Base-by-base conservation (phyloP, 345 rosid genomes). In the Noccaea bulbosa region DNA sequence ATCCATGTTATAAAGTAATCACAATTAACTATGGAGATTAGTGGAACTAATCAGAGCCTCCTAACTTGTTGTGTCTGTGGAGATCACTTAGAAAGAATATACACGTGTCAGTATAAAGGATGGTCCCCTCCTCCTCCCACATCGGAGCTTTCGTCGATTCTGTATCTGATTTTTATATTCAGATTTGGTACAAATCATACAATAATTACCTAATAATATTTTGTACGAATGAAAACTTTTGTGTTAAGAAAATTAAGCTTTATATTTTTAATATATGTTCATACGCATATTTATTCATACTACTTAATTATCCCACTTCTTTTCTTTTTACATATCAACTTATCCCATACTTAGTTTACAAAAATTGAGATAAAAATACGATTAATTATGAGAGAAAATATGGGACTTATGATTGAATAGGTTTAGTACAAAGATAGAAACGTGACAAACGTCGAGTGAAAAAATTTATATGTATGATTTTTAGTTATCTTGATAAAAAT, bases 121-220 rank as follows among this genome's bases (percentile, higher is more conserved):
- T 38, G 77, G 77, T 72, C 77, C 77, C 77, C 70, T 55, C 57
- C 64, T 64, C 77, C 77, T 72, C 59, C 70, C 58, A 64, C 65
- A 72, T 72, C 71, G 71, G 77, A 72, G 71, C 65, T 72, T 72
- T 72, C 77, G 55, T 72, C 57, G 70, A 72, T 64, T 35, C n/a
- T 72, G 65, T 64, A 51, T 41, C 17, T 54, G 8, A 11, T 41
- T 62, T 11, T 72, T 45, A 9, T 35, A 33, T 72, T 72, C 64
- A 72, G 55, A 44, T 54, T 54, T 49, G 15, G 44, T 20, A 51
- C n/a, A 15, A 8, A 47, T 22, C 65, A 48, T 24, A 11, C 48
- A 69, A 52, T 52, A 27, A 11, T 40, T 15, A 65, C 61, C 27
- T 39, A 39, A 51, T 10, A 22, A 22, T 34, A 34, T 35, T 37